Evolutionary conservation across 2,329 filamentous ascomycete genomes (phyloP).

Genomic region (Penicillium frequentans): DNA sequence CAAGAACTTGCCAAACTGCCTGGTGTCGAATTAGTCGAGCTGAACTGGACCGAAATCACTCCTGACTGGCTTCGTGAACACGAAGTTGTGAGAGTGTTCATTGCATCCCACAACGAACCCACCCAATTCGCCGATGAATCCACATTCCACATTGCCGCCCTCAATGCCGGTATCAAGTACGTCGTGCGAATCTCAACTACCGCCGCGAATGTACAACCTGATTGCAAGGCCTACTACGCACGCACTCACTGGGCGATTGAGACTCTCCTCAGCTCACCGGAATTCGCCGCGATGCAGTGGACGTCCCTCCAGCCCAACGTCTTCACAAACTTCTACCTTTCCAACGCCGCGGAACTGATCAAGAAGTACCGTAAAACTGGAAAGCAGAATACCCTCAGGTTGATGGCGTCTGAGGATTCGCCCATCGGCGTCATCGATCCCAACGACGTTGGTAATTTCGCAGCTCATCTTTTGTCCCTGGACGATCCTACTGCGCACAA

Average conservation of each 20-base stretch:
- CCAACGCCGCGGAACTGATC: slow-evolving; percentile 28
- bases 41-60: slow-evolving; percentile 41
- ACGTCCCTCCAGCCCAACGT: slow-evolving; percentile 44
- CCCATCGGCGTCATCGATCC: slow-evolving; percentile 33
- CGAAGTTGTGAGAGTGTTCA: slow-evolving; percentile 38
- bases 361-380: slow-evolving; percentile 37
- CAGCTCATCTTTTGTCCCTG: slow-evolving; percentile 36
- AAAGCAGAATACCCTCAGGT: slow-evolving; percentile 26
- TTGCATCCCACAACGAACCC: slow-evolving; percentile 40
- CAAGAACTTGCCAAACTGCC: slow-evolving; percentile 32
- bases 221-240: slow-evolving; percentile 36
- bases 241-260: slow-evolving; percentile 47
- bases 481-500: slow-evolving; percentile 31
- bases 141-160: slow-evolving; percentile 35
- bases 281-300: slow-evolving; percentile 39
- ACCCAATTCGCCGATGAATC: slow-evolving; percentile 45
- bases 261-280: slow-evolving; percentile 34
- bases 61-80: slow-evolving; percentile 43
- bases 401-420: slow-evolving; percentile 30
- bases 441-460: slow-evolving; percentile 36
- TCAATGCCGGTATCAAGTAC: slow-evolving; percentile 42
- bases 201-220: slow-evolving; percentile 37
- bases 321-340: slow-evolving; percentile 27
- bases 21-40: slow-evolving; percentile 35
- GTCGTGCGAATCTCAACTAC: slow-evolving; percentile 46